phyloP scores from a whole-genome alignment of 306 rosid species.

The Fragaria nilgerrensis region DNA sequence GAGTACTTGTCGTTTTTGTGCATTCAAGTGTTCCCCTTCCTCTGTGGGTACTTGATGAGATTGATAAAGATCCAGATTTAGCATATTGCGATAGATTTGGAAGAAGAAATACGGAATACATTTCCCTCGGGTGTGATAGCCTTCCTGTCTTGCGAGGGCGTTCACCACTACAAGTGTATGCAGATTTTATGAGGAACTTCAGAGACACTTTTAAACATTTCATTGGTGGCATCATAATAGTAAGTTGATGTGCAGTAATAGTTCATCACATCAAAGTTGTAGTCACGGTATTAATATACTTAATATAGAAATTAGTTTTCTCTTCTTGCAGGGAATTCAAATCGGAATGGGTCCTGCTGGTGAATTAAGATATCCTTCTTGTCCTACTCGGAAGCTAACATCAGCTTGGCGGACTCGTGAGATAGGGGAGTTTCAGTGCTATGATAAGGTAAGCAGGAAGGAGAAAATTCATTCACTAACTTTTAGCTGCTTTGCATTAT shows the following conservation, averaged over 20 bases:
- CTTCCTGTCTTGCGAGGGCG: slow-evolving; percentile 86
- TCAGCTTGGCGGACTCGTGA: slow-evolving; percentile 48
- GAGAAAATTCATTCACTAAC: slow-evolving; percentile 26
- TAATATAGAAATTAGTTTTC: slow-evolving; percentile 18
- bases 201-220: slow-evolving; percentile 60
- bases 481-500: neutral
- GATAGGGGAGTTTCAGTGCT: slow-evolving; percentile 90
- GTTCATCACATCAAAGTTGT: slow-evolving; percentile 18
- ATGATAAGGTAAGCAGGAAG: slow-evolving; percentile 63
- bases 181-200: slow-evolving; percentile 84
- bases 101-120: slow-evolving; percentile 66
- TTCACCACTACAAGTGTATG: slow-evolving; percentile 77
- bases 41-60: slow-evolving; percentile 77
- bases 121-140: slow-evolving; percentile 86
- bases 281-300: slow-evolving; percentile 1
- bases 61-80: slow-evolving; percentile 68
- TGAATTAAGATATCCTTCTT: slow-evolving; percentile 83
- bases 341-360: slow-evolving; percentile 95
- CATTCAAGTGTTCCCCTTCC: slow-evolving; percentile 81
- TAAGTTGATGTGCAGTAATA: slow-evolving; percentile 37
- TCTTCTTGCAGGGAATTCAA: slow-evolving; percentile 67
- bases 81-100: slow-evolving; percentile 79
- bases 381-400: slow-evolving; percentile 45
- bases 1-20: slow-evolving; percentile 40
- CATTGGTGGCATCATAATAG: slow-evolving; percentile 70